Conservation (phyloP, 2,329 filamentous ascomycete species). For the Verticillium zaregamsianum region DNA sequence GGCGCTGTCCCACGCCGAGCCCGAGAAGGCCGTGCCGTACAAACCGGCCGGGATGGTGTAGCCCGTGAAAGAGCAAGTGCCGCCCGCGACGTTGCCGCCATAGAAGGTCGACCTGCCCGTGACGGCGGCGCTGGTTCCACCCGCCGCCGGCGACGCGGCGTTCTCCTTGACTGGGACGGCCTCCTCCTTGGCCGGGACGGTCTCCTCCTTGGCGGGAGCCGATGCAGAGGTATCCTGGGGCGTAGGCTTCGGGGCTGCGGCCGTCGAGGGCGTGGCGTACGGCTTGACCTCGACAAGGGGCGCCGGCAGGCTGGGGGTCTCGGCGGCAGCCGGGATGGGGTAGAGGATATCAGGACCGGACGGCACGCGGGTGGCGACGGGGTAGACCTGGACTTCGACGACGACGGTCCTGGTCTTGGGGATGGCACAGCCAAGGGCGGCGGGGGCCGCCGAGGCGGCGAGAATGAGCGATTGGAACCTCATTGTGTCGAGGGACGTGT, state of each 20-base stretch:
- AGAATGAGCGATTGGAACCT: conserved; percentile 12
- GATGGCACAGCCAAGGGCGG: conserved; percentile 7
- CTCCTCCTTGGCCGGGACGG: background rate
- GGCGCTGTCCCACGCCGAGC: conserved; percentile 50
- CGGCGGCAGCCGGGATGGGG: background rate
- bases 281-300: background rate
- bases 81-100: conserved; percentile 52
- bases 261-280: background rate
- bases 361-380: background rate
- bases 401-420: conserved; percentile 4
- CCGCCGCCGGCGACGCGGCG: background rate
- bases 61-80: conserved; percentile 59
- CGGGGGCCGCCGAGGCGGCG: conserved; percentile 10
- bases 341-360: background rate
- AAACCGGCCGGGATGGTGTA: conserved; percentile 57
- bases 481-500: conserved; percentile 9
- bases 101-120: conserved; percentile 47
- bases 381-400: background rate
- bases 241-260: background rate
- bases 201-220: background rate
- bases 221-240: background rate
- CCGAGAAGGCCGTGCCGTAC: conserved; percentile 59
- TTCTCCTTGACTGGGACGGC: background rate
- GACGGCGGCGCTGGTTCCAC: background rate
- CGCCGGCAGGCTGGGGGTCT: background rate